phyloP scores from a whole-genome alignment of 2,329 filamentous ascomycete genomes.

The Phoma sp. region DNA sequence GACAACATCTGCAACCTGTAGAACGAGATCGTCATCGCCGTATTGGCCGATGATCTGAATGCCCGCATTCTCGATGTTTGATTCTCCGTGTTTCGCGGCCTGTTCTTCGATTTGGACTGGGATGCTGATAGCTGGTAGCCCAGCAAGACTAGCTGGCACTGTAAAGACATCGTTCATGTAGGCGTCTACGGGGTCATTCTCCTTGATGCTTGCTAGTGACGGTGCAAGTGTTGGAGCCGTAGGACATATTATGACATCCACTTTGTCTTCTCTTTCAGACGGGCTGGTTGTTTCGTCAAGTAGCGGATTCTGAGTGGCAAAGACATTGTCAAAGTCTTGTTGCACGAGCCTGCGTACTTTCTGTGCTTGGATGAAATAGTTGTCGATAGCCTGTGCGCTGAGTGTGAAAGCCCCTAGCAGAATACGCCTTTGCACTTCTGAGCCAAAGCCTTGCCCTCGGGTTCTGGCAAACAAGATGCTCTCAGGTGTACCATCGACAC shows the following conservation, averaged over 20 bases:
- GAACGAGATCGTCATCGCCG: slow-evolving; percentile 72
- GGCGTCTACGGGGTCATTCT: slow-evolving; percentile 67
- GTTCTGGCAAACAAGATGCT: slow-evolving; percentile 70
- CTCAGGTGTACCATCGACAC: slow-evolving; percentile 64
- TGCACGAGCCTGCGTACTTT: slow-evolving; percentile 83
- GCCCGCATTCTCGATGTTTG: slow-evolving; percentile 56
- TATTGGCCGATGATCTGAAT: slow-evolving; percentile 83
- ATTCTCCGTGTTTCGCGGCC: slow-evolving; percentile 35
- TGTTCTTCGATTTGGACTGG: slow-evolving; percentile 61
- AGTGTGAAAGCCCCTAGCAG: slow-evolving; percentile 88
- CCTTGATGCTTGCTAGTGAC: slow-evolving; percentile 62
- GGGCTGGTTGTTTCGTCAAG: slow-evolving; percentile 49
- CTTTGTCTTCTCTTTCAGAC: slow-evolving; percentile 62
- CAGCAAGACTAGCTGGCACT: slow-evolving; percentile 90
- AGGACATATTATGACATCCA: slow-evolving; percentile 87
- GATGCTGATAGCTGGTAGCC: slow-evolving; percentile 85
- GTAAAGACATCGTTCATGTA: slow-evolving; percentile 97
- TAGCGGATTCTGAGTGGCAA: slow-evolving; percentile 73
- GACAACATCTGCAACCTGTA: slow-evolving; percentile 61
- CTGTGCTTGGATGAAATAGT: slow-evolving; percentile 96
- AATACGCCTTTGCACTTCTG: slow-evolving; percentile 85
- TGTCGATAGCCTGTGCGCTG: slow-evolving; percentile 89
- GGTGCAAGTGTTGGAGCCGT: slow-evolving; percentile 83
- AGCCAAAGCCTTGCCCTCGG: slow-evolving; percentile 76
- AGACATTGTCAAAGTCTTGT: slow-evolving; percentile 82